Evolutionary conservation across 257 asterid genomes (phyloP).

Genomic region (Solanum neorickii): DNA sequence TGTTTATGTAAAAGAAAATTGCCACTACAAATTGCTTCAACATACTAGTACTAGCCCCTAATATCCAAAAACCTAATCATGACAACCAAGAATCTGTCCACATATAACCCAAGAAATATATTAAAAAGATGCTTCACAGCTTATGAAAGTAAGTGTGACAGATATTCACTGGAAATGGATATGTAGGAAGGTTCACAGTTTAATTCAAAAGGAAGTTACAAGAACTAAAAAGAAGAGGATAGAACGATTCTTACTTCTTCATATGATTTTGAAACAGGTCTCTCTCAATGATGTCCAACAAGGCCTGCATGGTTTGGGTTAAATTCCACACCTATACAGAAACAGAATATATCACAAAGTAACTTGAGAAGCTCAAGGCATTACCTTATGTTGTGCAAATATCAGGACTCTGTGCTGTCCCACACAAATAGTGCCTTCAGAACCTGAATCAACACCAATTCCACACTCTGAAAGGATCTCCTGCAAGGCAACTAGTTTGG

Average conservation of each 20-base stretch:
- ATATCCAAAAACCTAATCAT: neutral
- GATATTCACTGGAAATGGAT: neutral
- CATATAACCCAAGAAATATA: neutral
- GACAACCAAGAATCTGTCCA: neutral
- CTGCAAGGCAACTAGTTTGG: constrained; percentile 92
- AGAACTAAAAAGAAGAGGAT: neutral
- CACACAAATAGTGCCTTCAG: constrained; percentile 59
- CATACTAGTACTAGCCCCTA: neutral
- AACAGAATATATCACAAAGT: constrained; percentile 5
- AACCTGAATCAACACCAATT: constrained; percentile 77
- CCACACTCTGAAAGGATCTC: constrained; percentile 99
- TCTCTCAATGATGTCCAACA: constrained; percentile 81
- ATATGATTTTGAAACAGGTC: constrained; percentile 81
- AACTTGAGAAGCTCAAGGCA: neutral
- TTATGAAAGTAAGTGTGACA: neutral
- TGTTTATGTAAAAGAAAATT: neutral
- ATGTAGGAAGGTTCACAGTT: neutral
- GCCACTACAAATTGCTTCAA: neutral
- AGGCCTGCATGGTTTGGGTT: constrained; percentile 48
- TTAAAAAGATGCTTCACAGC: neutral
- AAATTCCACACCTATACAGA: neutral
- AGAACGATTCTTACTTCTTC: constrained; percentile 58
- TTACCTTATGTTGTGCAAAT: constrained; percentile 98
- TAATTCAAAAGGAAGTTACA: neutral
- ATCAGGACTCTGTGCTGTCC: constrained; percentile 96